These are phyloP conservation scores for Aegilops bicornis DNA, from an alignment of 176 grass and related monocot species.

Conservation along the genomic window DNA sequence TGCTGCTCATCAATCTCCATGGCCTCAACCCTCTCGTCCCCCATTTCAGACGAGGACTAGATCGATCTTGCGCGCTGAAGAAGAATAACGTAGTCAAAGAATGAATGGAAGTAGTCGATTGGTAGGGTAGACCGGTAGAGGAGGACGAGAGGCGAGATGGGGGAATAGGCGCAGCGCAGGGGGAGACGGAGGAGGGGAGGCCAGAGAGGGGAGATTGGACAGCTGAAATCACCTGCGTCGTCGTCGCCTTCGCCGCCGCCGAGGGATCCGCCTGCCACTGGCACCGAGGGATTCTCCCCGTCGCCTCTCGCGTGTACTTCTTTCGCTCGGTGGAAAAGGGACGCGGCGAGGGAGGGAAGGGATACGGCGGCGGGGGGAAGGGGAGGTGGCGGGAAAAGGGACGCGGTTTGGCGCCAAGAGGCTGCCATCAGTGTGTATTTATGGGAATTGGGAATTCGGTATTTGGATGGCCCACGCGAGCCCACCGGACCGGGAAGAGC, in stretches of 20 bases:
- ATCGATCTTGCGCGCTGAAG: background rate
- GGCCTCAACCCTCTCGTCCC: conserved; percentile 21
- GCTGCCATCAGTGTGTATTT: background rate
- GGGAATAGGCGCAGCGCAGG: background rate
- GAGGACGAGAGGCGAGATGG: background rate
- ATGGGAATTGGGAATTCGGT: no score
- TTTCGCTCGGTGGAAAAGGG: background rate
- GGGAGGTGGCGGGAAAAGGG: background rate
- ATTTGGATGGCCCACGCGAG: no score
- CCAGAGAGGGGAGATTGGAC: background rate
- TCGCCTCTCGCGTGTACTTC: background rate
- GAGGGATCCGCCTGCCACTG: background rate
- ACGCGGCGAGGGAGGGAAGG: background rate
- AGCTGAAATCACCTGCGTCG: background rate
- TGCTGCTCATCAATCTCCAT: conserved; percentile 59
- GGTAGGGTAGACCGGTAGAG: no score
- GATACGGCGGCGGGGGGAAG: background rate
- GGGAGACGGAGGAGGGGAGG: background rate
- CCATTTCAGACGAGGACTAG: conserved; percentile 5
- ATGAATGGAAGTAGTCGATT: background rate
- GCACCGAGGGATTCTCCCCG: no score
- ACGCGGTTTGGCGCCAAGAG: background rate
- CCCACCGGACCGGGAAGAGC: no score
- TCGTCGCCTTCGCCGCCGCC: background rate
- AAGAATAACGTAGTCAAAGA: background rate